Percentiles rank a stretch among this genome's conserved stretches.
Conservation (phyloP, 176 grass and related monocot genomes). For the Typha latifolia region DNA sequence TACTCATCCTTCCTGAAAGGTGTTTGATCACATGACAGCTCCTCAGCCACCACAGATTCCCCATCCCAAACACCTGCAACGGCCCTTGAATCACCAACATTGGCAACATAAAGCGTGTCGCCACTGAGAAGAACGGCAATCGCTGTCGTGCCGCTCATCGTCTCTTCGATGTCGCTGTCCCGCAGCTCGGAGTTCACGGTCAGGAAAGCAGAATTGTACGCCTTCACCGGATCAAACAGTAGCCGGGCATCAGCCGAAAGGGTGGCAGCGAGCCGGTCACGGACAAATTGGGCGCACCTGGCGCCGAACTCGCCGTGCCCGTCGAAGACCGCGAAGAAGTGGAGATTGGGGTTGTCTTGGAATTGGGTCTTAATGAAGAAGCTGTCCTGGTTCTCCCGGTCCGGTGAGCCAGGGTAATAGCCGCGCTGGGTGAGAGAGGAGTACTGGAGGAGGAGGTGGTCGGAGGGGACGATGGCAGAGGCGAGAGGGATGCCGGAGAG, state of each 20-base stretch:
- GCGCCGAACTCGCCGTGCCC: constrained; percentile 65
- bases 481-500: constrained; percentile 21
- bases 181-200: constrained; percentile 65
- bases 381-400: constrained; percentile 73
- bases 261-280: constrained; percentile 45
- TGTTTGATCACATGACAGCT: constrained; percentile 88
- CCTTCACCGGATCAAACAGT: constrained; percentile 30
- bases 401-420: constrained; percentile 67
- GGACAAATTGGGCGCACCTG: constrained; percentile 56
- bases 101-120: constrained; percentile 57
- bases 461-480: constrained; percentile 36
- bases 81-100: constrained; percentile 90
- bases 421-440: constrained; percentile 55
- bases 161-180: constrained; percentile 62
- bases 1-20: constrained; percentile 90
- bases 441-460: constrained; percentile 48
- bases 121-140: constrained; percentile 61
- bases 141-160: constrained; percentile 94
- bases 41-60: constrained; percentile 46
- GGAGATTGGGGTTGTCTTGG: constrained; percentile 52
- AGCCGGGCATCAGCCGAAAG: constrained; percentile 25
- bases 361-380: constrained; percentile 47
- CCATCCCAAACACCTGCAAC: constrained; percentile 56
- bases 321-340: constrained; percentile 92
- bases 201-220: constrained; percentile 44